Base-by-base conservation (phyloP, 148 eudicot species). In the Rhododendron ovatum region DNA sequence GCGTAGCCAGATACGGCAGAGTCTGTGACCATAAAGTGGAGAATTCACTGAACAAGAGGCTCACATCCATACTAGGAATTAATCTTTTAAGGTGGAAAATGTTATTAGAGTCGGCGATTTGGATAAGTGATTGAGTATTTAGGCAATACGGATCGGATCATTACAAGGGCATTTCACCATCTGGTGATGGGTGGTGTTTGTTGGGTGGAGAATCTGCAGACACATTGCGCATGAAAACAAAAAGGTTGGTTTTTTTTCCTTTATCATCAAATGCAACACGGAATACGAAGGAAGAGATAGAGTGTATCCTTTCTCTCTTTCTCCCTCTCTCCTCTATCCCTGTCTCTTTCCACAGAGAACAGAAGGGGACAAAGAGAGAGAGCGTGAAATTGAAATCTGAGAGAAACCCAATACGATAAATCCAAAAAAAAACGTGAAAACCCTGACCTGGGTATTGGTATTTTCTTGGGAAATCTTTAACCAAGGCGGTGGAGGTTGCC, bases 121-220 rank as follows among this genome's bases (percentile, higher is more conserved):
- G 78, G 80, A 82, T 55, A 39, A 77, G 81, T 53, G 45, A 37
- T 5, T 45, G 51, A 83, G 13, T 45, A 75, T 50, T 43, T 67
- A 55, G 39, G 26, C 78, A 63, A 85, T 75, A 87, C 82, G 90
- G 90, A 91, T 88, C 87, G 61, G 86, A 87, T 53, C 57, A 37
- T 55, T 47, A 77, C 73, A 90, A 87, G 91, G 86, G 91, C 95
- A 92, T 91, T 92, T 89, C 92, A 92, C 92, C 93, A 95, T 92
- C 91, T 92, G 93, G 84, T 87, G 39, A 88, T 80, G 81, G 51
- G 63, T 26, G 85, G 13, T 69, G 87, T 86, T 28, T 78, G 87
- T 47, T 57, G 73, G 80, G 65, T 75, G 3, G 39, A 83, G 84
- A 89, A 87, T 85, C 92, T 90, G 92, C 88, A 81, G 86, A 89